Evolutionary conservation across 2,329 filamentous ascomycete species (phyloP).

Genomic region (Phialophora verrucosa): DNA sequence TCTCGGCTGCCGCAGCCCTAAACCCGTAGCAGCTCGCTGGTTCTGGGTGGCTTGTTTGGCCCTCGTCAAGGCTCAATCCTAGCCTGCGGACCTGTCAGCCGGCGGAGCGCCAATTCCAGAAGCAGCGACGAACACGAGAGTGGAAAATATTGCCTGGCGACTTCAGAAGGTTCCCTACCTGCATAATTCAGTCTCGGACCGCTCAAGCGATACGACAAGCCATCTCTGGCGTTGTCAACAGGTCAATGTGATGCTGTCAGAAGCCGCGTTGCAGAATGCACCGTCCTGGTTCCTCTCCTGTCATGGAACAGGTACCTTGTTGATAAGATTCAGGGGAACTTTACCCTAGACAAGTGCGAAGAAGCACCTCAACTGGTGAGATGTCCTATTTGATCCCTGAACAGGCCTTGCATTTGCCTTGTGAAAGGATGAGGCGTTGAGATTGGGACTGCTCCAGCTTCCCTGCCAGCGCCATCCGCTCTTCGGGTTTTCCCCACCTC

Average conservation of each 20-base stretch:
- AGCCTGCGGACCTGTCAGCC: neutral
- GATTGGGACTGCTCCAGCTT: conserved; percentile 5
- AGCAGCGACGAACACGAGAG: neutral
- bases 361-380: neutral
- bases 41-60: neutral
- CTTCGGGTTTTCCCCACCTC: neutral
- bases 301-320: conserved; percentile 4
- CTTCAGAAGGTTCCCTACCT: neutral
- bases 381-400: neutral
- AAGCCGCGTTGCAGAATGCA: neutral
- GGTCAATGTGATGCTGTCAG: neutral
- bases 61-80: neutral
- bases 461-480: neutral
- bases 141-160: neutral
- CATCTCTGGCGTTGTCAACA: neutral
- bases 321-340: neutral
- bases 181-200: neutral
- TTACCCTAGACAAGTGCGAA: conserved; percentile 13
- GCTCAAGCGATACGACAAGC: neutral
- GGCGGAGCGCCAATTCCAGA: conserved; percentile 7
- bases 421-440: neutral
- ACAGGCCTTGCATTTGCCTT: neutral
- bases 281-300: neutral
- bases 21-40: neutral
- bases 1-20: neutral